phyloP scores from a whole-genome alignment of 495 filamentous ascomycete species.

The Pyronema domesticum region DNA sequence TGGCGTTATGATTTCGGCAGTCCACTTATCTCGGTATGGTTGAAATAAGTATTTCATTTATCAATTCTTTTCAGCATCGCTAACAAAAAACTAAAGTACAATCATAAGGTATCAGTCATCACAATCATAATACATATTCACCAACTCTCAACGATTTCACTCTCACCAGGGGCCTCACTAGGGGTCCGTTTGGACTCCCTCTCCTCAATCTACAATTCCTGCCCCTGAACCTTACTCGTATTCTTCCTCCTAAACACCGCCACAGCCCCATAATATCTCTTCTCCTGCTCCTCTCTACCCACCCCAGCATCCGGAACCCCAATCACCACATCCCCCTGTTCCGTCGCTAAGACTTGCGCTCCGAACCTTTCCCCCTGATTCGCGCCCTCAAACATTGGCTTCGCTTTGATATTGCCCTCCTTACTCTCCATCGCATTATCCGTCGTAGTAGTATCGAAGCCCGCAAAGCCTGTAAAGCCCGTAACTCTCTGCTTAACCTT shows the following conservation, averaged over 20 bases:
- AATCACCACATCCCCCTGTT: slow-evolving; percentile 8
- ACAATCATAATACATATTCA: too few relatives aligned
- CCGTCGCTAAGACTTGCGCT: not conserved
- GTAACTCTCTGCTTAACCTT: not conserved
- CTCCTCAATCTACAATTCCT: not conserved
- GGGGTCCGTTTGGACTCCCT: too few relatives aligned
- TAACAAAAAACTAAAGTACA: too few relatives aligned
- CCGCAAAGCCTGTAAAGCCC: not conserved
- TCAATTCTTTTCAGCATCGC: too few relatives aligned
- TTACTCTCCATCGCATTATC: not conserved
- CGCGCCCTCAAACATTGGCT: not conserved
- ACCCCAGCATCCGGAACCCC: slow-evolving; percentile 17
- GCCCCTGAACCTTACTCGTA: not conserved
- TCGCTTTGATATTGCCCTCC: not conserved
- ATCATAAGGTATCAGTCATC: too few relatives aligned
- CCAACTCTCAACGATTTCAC: too few relatives aligned
- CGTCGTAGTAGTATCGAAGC: too few relatives aligned
- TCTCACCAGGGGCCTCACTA: too few relatives aligned
- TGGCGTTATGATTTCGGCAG: too few relatives aligned
- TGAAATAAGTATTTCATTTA: too few relatives aligned
- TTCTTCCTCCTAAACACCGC: slow-evolving; percentile 9
- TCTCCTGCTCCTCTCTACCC: slow-evolving; percentile 6
- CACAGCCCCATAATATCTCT: slow-evolving; percentile 18
- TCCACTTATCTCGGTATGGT: too few relatives aligned
- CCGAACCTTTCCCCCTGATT: not conserved